Conservation (phyloP, 2,329 filamentous ascomycete genomes). For the Scedosporium minutisporum region DNA sequence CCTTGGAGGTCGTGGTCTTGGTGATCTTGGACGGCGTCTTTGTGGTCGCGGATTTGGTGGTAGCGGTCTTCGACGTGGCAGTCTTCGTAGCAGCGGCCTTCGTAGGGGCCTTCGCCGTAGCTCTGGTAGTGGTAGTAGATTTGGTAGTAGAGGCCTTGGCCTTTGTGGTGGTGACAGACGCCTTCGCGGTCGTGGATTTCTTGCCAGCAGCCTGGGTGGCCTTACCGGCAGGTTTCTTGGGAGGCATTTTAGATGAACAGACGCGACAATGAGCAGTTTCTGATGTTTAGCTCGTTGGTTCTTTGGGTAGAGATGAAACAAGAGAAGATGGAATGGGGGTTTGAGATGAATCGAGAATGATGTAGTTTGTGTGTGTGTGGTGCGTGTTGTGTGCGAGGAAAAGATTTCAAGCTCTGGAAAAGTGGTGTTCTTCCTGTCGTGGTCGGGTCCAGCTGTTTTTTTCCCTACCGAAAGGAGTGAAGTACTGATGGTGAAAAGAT, state of each 20-base stretch:
- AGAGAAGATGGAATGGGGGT: not conserved
- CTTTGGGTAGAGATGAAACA: not conserved
- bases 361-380: not conserved
- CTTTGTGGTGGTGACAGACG: constrained; percentile 14
- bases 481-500: not conserved
- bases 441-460: not conserved
- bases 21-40: constrained; percentile 8
- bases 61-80: constrained; percentile 1
- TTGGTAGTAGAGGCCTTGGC: constrained; percentile 20
- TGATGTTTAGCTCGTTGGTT: not conserved
- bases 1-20: constrained; percentile 6
- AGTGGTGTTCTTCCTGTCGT: not conserved
- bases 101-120: too few relatives aligned
- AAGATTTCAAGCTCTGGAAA: not conserved
- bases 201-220: constrained; percentile 11
- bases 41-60: too few relatives aligned
- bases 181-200: constrained; percentile 14
- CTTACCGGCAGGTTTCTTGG: constrained; percentile 9
- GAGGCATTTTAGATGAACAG: not conserved
- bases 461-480: not conserved
- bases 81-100: constrained; percentile 22
- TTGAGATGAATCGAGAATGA: not conserved
- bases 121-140: constrained; percentile 11
- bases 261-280: not conserved
- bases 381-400: not conserved